These are phyloP conservation scores for Cardiospermum halicacabum DNA, from an alignment of 345 rosid species.

Conservation along the genomic window DNA sequence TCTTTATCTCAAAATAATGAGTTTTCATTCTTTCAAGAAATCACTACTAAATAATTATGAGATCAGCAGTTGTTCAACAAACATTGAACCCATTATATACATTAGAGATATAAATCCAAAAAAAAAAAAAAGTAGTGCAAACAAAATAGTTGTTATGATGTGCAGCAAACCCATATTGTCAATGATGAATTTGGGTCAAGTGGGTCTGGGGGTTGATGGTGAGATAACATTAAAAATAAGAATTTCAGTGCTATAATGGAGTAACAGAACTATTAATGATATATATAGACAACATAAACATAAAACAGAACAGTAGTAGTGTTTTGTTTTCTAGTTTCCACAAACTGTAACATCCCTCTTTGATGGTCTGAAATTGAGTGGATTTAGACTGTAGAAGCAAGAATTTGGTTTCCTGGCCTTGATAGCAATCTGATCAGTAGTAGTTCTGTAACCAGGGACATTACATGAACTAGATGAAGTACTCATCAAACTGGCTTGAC, in stretches of 20 bases:
- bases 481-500: conserved; percentile 66
- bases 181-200: conserved; percentile 1
- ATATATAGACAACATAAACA: background rate
- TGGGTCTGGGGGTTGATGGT: background rate
- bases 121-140: background rate
- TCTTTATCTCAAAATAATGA: background rate
- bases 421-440: conserved; percentile 65
- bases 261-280: background rate
- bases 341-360: conserved; percentile 55
- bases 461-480: conserved; percentile 58
- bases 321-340: conserved; percentile 22
- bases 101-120: too few species aligned
- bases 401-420: conserved; percentile 58
- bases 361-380: conserved; percentile 73
- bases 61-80: background rate
- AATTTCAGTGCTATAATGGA: background rate
- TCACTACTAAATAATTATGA: background rate
- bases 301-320: background rate
- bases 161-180: conserved; percentile 12
- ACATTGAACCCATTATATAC: too few species aligned
- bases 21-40: background rate
- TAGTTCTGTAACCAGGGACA: conserved; percentile 73
- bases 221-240: conserved; percentile 5
- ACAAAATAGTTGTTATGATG: too few species aligned
- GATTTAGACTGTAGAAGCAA: conserved; percentile 74